phyloP scores from a whole-genome alignment of 2,329 filamentous ascomycete species.

The Calonectria ilicicola region DNA sequence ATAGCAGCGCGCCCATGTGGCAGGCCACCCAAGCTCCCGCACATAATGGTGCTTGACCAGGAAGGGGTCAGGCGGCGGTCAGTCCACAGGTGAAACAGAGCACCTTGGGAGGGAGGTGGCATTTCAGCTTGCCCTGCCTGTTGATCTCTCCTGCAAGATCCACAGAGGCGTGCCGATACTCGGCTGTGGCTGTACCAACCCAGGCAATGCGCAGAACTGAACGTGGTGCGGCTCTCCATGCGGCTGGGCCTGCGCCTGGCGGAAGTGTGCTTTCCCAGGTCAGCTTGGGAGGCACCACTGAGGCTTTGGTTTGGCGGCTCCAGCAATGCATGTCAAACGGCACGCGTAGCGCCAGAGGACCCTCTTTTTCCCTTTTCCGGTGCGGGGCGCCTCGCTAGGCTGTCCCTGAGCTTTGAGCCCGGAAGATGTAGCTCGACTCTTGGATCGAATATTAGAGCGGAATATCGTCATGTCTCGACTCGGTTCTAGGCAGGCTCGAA shows the following conservation, averaged over 20 bases:
- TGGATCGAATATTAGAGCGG: conserved; percentile 13
- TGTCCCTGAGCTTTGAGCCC: conserved; percentile 38
- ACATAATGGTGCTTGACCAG: background rate
- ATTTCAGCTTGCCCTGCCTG: background rate
- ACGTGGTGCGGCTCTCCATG: conserved; percentile 14
- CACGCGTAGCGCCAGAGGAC: conserved; percentile 19
- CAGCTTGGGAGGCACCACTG: conserved; percentile 12
- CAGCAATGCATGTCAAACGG: conserved; percentile 30
- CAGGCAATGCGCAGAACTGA: background rate
- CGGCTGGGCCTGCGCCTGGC: background rate
- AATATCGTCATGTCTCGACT: background rate
- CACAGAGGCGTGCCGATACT: conserved; percentile 6
- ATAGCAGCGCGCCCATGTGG: conserved; percentile 11
- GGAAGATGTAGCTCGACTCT: conserved; percentile 31
- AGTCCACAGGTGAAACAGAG: conserved; percentile 13
- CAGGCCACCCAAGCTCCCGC: conserved; percentile 3
- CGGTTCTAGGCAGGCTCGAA: background rate
- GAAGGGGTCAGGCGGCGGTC: conserved; percentile 3
- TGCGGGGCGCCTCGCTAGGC: conserved; percentile 31
- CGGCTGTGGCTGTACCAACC: conserved; percentile 17
- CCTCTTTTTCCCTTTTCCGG: conserved; percentile 5
- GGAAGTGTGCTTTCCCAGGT: conserved; percentile 1
- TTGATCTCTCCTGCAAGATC: conserved; percentile 11
- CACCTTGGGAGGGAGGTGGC: conserved; percentile 2
- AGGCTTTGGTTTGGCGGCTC: conserved; percentile 23